Evolutionary conservation across 495 filamentous ascomycete species (phyloP).

Genomic region (Evansstolkia leycettana): DNA sequence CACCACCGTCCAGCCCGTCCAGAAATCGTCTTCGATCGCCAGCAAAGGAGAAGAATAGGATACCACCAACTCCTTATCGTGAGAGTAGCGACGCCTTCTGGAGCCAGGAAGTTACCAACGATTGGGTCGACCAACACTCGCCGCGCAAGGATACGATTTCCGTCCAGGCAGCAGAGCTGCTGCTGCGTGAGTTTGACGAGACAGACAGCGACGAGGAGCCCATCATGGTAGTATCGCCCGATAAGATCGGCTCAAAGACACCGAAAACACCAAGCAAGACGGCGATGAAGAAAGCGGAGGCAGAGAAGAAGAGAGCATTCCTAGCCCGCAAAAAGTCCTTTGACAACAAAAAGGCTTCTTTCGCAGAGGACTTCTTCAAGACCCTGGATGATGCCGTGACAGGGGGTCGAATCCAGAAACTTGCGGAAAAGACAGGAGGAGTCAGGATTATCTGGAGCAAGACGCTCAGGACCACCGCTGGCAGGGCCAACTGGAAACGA

Average conservation of each 20-base stretch:
- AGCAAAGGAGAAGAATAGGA: slow-evolving; percentile 30
- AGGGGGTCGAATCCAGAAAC: slow-evolving; percentile 42
- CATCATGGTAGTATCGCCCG: background rate
- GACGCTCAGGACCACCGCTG: slow-evolving; percentile 75
- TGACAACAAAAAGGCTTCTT: slow-evolving; percentile 45
- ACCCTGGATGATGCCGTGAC: slow-evolving; percentile 63
- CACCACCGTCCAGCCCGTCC: slow-evolving; percentile 33
- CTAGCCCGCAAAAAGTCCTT: slow-evolving; percentile 48
- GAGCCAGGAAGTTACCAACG: slow-evolving; percentile 59
- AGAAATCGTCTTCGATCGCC: slow-evolving; percentile 37
- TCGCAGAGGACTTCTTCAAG: slow-evolving; percentile 57
- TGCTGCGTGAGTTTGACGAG: slow-evolving; percentile 22
- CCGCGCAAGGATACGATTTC: slow-evolving; percentile 39
- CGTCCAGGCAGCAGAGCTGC: slow-evolving; percentile 10
- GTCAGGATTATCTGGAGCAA: slow-evolving; percentile 74
- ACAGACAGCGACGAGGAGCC: slow-evolving; percentile 10
- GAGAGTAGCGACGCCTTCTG: slow-evolving; percentile 72
- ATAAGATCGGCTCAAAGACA: slow-evolving; percentile 3
- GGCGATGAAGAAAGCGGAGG: slow-evolving; percentile 30
- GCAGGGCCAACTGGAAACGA: slow-evolving; percentile 69
- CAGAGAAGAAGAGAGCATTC: slow-evolving; percentile 29
- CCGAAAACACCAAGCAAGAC: slow-evolving; percentile 30
- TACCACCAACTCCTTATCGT: slow-evolving; percentile 46
- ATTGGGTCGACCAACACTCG: slow-evolving; percentile 74
- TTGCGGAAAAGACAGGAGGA: slow-evolving; percentile 59